Base-by-base conservation (phyloP, 148 eudicot genomes). In the Cornus suecica region DNA sequence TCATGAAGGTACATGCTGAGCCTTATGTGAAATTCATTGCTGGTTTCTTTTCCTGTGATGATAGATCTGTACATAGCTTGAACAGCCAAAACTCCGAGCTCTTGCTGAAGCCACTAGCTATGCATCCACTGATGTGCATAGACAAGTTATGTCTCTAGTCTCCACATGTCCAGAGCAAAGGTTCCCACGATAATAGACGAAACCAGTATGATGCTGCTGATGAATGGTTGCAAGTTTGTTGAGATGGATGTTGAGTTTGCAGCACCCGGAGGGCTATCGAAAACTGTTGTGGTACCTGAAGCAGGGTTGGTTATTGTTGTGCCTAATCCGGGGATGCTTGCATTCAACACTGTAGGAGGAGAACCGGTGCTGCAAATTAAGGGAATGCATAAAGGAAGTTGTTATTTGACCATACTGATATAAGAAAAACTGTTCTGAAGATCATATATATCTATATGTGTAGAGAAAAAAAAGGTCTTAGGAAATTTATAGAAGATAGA, bases 291-390 rank as follows among this genome's bases (percentile, higher is more conserved):
- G 42, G 79, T 65, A 7, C 63, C 58, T 18, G 87, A 70, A 67
- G 81, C 78, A 34, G 96, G 90, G 74, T 77, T 72, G 79, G 81
- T 81, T 31, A 84, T 29, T 45, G 88, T 66, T 31, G 79, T 65
- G 2, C 63, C 58, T 18, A 86, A 70, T 60, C 79, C 78, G 30
- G 96, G 90, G 73, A 76, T 72, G 79, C 83, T 83, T 37, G 85
- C 26, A 54, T 82, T 90, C 32, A 76, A 62, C 29, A 71, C 77
- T 25, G 84, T 73, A 31, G 98, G 97, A 54, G 93, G 92, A 52
- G 83, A 74, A 26, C 77, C 81, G 65, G 30, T 80, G 41, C 90
- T 86, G 89, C 80, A 85, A 72, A 68, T 29, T 31, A 23, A 26
- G 70, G 30, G 22, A n/a, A 41, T 13, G 9, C 7, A 6, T 37